Base-by-base conservation (phyloP, 108 stramenopile species). In the Discostella stelligeroides region DNA sequence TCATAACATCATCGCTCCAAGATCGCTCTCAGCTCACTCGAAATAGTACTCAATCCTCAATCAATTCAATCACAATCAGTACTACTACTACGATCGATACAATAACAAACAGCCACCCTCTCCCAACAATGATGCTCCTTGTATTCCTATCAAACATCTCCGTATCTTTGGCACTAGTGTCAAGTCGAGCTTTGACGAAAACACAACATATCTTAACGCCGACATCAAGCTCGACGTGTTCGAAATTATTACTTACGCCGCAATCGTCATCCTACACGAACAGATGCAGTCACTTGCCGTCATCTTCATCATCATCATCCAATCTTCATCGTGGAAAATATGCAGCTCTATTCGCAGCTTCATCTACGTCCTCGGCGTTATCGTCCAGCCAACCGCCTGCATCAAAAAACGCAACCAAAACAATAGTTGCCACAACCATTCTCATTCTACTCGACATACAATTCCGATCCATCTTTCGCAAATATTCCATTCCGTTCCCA, bases 381-480 rank as follows among this genome's bases (percentile, higher is more conserved):
- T 39, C 57, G 15, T 58, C 57, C 6, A 34, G 5, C 34, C 34
- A 34, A 37, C 4, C 14, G 4, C 17, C 34, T 17, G n/a, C 13
- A 10, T 4, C 43, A 45, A 2, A 4, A 2, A 10, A n/a, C 15
- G 12, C 13, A n/a, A 45, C 2, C 7, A 13, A 45, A 45, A 8
- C 43, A 9, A 45, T 45, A 4, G 2, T 66, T 24, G 84, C 88
- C 0, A 84, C 81, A 8, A 13, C 68, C 11, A 10, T 75, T 12
- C 76, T 88, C 43, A 56, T 86, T n/a, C 27, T 66, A 14, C 37
- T 88, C 24, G 87, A 92, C 66, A 68, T 76, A 9, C 47, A 60
- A 23, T 85, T 92, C 64, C 84, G 86, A 14, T 76, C 66, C 8
- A 25, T 85, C 0, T 87, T 92, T 63, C 47, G 49, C 12, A 66